Conservation (phyloP, 371 early-diverging fungal genomes). For the Mortierella sp. region DNA sequence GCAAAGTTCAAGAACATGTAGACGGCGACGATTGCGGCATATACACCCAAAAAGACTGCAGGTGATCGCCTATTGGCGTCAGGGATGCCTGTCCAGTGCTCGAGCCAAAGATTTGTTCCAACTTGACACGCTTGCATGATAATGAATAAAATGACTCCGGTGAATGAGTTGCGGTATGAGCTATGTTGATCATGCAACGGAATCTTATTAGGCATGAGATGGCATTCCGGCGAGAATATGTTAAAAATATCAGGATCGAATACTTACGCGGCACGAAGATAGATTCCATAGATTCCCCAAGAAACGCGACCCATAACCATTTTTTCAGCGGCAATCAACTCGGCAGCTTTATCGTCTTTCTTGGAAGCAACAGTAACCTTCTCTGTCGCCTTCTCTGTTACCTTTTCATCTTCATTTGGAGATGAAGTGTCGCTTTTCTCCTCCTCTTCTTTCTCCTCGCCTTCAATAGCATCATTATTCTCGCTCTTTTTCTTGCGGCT, state of each 20-base stretch:
- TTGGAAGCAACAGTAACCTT: not conserved
- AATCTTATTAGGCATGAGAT: not conserved
- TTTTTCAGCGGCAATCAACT: constrained; percentile 72
- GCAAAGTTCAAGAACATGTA: constrained; percentile 58
- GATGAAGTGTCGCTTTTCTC: not conserved
- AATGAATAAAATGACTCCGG: constrained; percentile 1
- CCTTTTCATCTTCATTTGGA: constrained; percentile 37
- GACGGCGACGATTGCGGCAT: constrained; percentile 52
- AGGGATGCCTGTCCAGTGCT: constrained; percentile 71
- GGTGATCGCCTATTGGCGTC: constrained; percentile 18
- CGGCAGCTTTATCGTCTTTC: constrained; percentile 43
- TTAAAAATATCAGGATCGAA: constrained; percentile 45
- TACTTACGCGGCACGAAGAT: constrained; percentile 71
- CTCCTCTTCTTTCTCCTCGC: constrained; percentile 8
- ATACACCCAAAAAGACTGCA: constrained; percentile 33
- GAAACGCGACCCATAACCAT: constrained; percentile 72
- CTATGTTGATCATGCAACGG: not conserved
- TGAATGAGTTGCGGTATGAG: constrained; percentile 56
- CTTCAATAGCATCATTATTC: not conserved
- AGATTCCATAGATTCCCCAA: constrained; percentile 65
- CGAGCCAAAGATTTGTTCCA: constrained; percentile 71
- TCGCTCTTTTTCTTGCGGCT: constrained; percentile 4
- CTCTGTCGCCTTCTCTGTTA: not conserved
- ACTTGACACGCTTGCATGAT: constrained; percentile 17
- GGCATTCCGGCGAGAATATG: constrained; percentile 5